phyloP scores from a whole-genome alignment of 805 yeast genomes.

The Debaryomyces maramus region DNA sequence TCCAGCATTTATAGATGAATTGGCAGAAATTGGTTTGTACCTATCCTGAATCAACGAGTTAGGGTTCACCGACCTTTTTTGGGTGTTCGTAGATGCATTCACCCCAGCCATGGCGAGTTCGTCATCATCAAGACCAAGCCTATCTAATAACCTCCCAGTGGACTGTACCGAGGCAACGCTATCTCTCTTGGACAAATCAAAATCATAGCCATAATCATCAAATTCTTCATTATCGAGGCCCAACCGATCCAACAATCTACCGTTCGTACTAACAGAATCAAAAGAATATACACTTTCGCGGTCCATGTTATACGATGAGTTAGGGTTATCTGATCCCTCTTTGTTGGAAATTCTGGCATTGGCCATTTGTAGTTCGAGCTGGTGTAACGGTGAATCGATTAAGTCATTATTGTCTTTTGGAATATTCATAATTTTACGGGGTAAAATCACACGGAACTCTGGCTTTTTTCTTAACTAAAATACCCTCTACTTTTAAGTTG shows the following conservation, averaged over 20 bases:
- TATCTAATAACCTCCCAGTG: constrained; percentile 31
- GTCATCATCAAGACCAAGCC: constrained; percentile 25
- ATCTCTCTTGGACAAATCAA: constrained; percentile 14
- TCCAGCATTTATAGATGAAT: neutral
- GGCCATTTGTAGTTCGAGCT: constrained; percentile 21
- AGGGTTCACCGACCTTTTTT: neutral
- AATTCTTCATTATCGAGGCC: constrained; percentile 28
- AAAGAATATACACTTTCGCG: constrained; percentile 42
- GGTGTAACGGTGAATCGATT: constrained; percentile 21
- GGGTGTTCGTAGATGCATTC: neutral
- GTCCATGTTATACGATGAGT: constrained; percentile 24
- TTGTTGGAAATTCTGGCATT: constrained; percentile 10
- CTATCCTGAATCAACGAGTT: neutral
- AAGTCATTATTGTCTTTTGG: constrained; percentile 6
- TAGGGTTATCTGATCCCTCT: neutral
- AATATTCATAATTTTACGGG: neutral
- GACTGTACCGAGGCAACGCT: constrained; percentile 27
- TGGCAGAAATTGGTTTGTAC: neutral
- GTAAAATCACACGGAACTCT: too few species aligned
- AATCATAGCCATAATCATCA: constrained; percentile 13
- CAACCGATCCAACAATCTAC: constrained; percentile 40
- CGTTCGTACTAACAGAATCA: constrained; percentile 45
- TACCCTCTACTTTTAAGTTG: too few species aligned
- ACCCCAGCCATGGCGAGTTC: neutral
- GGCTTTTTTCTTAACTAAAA: too few species aligned